These are phyloP conservation scores for Eucalyptus decipiens DNA, from an alignment of 345 rosid genomes.

Conservation along the genomic window DNA sequence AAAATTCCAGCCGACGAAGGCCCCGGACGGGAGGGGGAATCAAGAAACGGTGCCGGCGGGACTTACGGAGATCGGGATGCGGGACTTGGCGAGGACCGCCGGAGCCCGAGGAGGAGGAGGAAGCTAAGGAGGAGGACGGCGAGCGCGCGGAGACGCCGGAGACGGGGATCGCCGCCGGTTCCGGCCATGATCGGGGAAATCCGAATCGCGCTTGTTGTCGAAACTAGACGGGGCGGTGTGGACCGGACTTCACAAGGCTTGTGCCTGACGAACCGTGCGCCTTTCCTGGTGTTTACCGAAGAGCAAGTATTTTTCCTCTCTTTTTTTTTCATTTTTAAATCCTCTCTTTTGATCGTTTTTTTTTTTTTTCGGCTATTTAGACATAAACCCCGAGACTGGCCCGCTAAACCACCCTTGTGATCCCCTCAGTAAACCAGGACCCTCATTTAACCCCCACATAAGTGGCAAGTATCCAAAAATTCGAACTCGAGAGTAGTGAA, in stretches of 20 bases:
- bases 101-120: constrained; percentile 8
- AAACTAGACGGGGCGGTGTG: background rate
- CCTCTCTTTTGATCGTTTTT: too few relatives aligned
- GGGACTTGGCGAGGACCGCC: constrained; percentile 29
- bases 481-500: too few relatives aligned
- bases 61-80: constrained; percentile 37
- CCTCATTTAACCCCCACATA: too few relatives aligned
- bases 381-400: too few relatives aligned
- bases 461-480: too few relatives aligned
- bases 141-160: background rate
- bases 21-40: background rate
- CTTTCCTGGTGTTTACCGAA: background rate
- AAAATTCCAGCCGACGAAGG: background rate
- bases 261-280: background rate
- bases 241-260: background rate
- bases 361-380: too few relatives aligned
- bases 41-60: background rate
- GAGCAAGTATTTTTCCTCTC: too few relatives aligned
- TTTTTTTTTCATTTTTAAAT: too few relatives aligned
- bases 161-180: background rate
- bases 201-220: background rate
- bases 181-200: background rate
- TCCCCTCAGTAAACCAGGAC: too few relatives aligned
- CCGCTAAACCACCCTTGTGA: too few relatives aligned
- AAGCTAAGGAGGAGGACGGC: constrained; percentile 4